Evolutionary conservation across 345 rosid species (phyloP).

Genomic region (Aquilaria malaccensis): DNA sequence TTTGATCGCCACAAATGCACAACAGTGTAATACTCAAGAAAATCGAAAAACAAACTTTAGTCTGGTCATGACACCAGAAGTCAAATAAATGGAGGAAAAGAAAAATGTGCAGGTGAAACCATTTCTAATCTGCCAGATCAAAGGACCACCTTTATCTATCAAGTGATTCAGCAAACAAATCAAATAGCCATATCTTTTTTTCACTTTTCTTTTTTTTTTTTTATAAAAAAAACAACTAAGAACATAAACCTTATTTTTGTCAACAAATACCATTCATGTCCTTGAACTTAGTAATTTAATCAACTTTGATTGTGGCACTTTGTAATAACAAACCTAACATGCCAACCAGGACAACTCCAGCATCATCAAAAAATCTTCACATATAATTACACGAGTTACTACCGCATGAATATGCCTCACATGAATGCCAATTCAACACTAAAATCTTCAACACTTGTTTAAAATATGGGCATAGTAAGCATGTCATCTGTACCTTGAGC

Average conservation of each 20-base stretch:
- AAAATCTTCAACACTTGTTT: no score
- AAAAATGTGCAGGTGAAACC: neutral
- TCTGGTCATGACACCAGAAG: neutral
- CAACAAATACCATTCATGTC: neutral
- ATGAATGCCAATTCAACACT: no score
- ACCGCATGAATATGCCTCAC: no score
- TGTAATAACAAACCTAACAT: neutral
- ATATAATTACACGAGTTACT: no score
- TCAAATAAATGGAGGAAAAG: neutral
- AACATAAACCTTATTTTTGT: no score
- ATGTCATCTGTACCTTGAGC: constrained; percentile 56
- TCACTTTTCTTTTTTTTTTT: no score
- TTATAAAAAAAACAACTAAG: no score
- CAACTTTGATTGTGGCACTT: no score
- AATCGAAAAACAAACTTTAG: no score
- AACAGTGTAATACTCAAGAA: neutral
- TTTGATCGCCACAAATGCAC: neutral
- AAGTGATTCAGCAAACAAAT: neutral
- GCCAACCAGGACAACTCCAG: neutral
- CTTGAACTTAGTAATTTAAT: no score
- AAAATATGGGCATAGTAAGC: neutral
- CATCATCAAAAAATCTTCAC: no score
- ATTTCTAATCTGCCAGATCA: no score
- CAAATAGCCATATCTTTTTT: neutral
- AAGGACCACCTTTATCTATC: neutral